Evolutionary conservation across 2,329 filamentous ascomycete genomes (phyloP), one percentile per base, ranked within the genome.

Genomic region (Diaporthe longicolla): DNA sequence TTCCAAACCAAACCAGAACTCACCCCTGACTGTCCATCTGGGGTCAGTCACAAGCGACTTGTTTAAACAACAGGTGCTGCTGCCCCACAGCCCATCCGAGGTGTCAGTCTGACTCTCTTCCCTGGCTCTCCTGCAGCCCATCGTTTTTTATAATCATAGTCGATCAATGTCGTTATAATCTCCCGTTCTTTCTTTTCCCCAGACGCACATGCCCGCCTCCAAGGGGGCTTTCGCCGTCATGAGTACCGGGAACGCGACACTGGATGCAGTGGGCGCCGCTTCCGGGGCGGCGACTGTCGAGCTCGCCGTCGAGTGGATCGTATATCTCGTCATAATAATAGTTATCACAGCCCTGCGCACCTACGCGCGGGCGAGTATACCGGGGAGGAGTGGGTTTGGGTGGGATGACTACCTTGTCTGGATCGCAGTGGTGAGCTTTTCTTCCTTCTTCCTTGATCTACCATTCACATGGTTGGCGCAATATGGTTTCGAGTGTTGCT

Each of bases 341-440:
- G 54, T 76, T 2, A 73, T 79, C 11, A 81, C 80, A 0, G 45
- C 77, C 11, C 65, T 82, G 8, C 75, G 81, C 8, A 82, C 81
- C 1, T 82, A 81, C 71, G 79, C 80, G 24, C 77, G 81, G 9
- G 71, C 79, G 19, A 78, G 77, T 3, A 75, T 76, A 0, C 76
- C 79, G 6, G 79, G 81, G 0, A 54, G 78, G 3, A 75, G 76
- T 10, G 77, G 77, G 26, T 75, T 82, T 10, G 76, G 77, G 6
- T 66, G 78, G 29, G 81, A 82, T 26, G 81, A 82, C 52, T 81
- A 80, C 40, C 75, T 82, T 0, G 78, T 81, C 52, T 77, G 77
- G 74, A 32, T 78, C 54, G 78, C 77, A 5, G 35, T 74, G 24
- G 74, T 78, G 26, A 40, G 63, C 29, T 13, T 13, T 15, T 15